Conservation (phyloP, 2,329 filamentous ascomycete species). For the Fusarium chaquense region DNA sequence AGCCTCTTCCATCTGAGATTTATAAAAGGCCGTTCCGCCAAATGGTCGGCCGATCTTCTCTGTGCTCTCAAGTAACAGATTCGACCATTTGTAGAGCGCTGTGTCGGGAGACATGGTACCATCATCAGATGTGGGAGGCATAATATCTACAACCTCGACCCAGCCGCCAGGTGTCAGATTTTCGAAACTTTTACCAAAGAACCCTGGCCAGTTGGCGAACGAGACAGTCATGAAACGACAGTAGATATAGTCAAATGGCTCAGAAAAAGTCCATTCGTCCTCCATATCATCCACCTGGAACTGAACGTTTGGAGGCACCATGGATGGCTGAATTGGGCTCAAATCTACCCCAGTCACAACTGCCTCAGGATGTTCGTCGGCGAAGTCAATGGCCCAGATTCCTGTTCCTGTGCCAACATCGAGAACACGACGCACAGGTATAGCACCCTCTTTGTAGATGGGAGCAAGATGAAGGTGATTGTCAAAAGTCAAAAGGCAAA, state of each 20-base stretch:
- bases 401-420: conserved; percentile 46
- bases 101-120: conserved; percentile 24
- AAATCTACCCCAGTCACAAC: conserved; percentile 38
- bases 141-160: conserved; percentile 42
- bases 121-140: conserved; percentile 17
- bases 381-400: conserved; percentile 47
- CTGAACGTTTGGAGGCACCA: conserved; percentile 41
- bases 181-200: conserved; percentile 39
- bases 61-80: conserved; percentile 44
- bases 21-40: conserved; percentile 33
- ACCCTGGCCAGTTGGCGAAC: conserved; percentile 35
- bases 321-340: conserved; percentile 36
- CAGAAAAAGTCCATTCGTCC: conserved; percentile 38
- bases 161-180: conserved; percentile 41
- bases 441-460: neutral
- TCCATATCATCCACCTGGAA: conserved; percentile 47
- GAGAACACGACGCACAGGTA: conserved; percentile 32
- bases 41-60: conserved; percentile 47
- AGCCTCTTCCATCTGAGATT: conserved; percentile 56
- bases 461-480: conserved; percentile 42
- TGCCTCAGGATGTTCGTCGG: conserved; percentile 31
- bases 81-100: conserved; percentile 38
- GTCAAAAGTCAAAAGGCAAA: conserved; percentile 46
- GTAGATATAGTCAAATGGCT: conserved; percentile 46
- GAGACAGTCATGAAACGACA: conserved; percentile 38